Conservation (phyloP, 31 red algal genomes). For the Asparagopsis taxiformis region DNA sequence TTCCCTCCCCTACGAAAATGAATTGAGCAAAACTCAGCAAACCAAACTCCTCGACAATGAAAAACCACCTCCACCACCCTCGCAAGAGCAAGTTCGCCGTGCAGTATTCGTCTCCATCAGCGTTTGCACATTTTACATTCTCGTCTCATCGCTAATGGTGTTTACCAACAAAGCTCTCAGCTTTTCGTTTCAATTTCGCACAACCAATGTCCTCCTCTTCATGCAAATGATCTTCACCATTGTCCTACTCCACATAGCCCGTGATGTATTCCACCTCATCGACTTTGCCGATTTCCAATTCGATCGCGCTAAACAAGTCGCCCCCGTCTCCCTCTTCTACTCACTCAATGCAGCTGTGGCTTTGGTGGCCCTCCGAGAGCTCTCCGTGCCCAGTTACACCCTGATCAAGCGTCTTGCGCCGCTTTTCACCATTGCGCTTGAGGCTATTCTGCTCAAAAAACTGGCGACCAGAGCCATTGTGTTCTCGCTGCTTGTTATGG, state of each 20-base stretch:
- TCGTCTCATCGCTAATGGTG: conserved; percentile 83
- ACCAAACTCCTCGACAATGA: background rate
- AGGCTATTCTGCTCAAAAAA: conserved; percentile 61
- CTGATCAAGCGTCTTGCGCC: conserved; percentile 89
- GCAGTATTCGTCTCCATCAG: conserved; percentile 63
- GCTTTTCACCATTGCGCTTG: conserved; percentile 69
- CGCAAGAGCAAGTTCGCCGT: conserved; percentile 54
- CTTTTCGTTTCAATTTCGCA: conserved; percentile 64
- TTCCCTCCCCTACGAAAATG: background rate
- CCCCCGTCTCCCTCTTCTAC: conserved; percentile 86
- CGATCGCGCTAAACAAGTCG: conserved; percentile 40
- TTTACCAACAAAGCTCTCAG: conserved; percentile 89
- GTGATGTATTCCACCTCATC: conserved; percentile 36
- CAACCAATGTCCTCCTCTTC: conserved; percentile 80
- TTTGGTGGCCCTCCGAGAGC: conserved; percentile 71
- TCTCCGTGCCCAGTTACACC: conserved; percentile 82
- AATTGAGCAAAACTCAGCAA: background rate
- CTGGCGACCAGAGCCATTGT: conserved; percentile 37
- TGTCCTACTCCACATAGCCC: conserved; percentile 48
- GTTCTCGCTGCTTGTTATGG: conserved; percentile 65
- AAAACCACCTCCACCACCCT: background rate
- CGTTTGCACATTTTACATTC: conserved; percentile 84
- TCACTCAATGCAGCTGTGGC: conserved; percentile 84
- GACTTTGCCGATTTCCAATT: conserved; percentile 72
- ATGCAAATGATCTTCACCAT: conserved; percentile 83